A percentile compares a stretch with the other conserved stretches of the same genome.
phyloP scores from a whole-genome alignment of 148 eudicot genomes.

The Camellia granthamiana region DNA sequence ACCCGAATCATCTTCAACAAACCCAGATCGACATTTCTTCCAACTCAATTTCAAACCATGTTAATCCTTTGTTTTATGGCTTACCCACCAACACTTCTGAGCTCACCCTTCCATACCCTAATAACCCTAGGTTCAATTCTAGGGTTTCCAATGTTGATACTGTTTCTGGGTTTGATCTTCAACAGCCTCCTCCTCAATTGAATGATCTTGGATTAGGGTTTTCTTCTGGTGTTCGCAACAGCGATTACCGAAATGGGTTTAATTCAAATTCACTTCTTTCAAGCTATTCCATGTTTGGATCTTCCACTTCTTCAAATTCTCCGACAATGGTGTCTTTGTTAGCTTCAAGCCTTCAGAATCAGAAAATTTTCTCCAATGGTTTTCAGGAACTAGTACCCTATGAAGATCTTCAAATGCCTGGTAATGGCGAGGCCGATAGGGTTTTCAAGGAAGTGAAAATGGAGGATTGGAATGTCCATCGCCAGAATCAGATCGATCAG shows the following conservation, averaged over 20 bases:
- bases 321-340: conserved; percentile 42
- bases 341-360: conserved; percentile 36
- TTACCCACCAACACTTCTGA: conserved; percentile 24
- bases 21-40: conserved; percentile 16
- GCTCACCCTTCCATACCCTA: conserved; percentile 30
- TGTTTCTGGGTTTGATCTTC: conserved; percentile 33
- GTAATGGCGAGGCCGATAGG: conserved; percentile 14
- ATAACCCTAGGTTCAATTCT: conserved; percentile 27
- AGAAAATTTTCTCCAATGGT: conserved; percentile 20
- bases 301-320: conserved; percentile 22
- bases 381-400: conserved; percentile 41
- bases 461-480: conserved; percentile 27
- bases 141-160: conserved; percentile 21
- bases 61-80: conserved; percentile 18
- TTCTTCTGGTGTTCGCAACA: conserved; percentile 1
- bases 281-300: conserved; percentile 26
- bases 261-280: conserved; percentile 34
- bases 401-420: conserved; percentile 33
- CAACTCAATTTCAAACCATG: neutral
- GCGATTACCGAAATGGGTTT: conserved; percentile 1
- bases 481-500: conserved; percentile 33
- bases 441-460: conserved; percentile 35
- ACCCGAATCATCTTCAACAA: conserved; percentile 8
- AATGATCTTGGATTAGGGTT: conserved; percentile 54
- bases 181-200: conserved; percentile 21